A percentile compares a stretch with the other conserved stretches of the same genome.
Conservation (phyloP, 306 rosid species). For the Coriaria nepalensis region DNA sequence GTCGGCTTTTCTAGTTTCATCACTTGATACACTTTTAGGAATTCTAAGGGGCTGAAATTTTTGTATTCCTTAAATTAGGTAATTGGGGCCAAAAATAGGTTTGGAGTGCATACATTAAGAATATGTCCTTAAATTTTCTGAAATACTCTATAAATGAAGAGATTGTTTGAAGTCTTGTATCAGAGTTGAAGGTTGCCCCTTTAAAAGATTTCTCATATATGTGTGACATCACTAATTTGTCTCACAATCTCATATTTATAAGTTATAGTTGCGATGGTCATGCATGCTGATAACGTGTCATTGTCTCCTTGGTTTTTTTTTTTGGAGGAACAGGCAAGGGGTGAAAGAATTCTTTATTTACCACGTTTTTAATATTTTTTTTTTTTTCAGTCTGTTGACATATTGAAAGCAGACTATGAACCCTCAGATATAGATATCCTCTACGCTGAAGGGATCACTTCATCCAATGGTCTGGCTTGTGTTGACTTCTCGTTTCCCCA, state of each 20-base stretch:
- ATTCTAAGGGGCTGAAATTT: background rate
- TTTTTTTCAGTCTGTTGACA: slow-evolving; percentile 58
- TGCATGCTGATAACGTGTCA: background rate
- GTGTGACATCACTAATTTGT: too few species aligned
- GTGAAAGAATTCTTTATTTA: background rate
- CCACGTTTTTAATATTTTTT: slow-evolving; percentile 16
- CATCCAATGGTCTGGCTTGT: slow-evolving; percentile 88
- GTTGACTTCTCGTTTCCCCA: slow-evolving; percentile 90
- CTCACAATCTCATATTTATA: too few species aligned
- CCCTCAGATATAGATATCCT: slow-evolving; percentile 89
- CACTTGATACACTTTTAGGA: too few species aligned
- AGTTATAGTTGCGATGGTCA: too few species aligned
- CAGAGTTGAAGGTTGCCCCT: too few species aligned
- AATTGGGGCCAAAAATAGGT: background rate
- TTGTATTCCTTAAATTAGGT: background rate
- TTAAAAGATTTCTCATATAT: too few species aligned
- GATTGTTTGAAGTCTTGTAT: too few species aligned
- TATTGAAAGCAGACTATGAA: slow-evolving; percentile 75
- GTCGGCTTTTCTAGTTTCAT: background rate
- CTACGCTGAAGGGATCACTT: slow-evolving; percentile 89
- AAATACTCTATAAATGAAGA: too few species aligned
- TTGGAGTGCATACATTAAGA: background rate
- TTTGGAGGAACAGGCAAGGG: slow-evolving; percentile 2
- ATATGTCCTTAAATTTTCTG: too few species aligned
- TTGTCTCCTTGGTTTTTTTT: slow-evolving; percentile 1